Base-by-base conservation (phyloP, 257 asterid species). In the Henckelia pumila region DNA sequence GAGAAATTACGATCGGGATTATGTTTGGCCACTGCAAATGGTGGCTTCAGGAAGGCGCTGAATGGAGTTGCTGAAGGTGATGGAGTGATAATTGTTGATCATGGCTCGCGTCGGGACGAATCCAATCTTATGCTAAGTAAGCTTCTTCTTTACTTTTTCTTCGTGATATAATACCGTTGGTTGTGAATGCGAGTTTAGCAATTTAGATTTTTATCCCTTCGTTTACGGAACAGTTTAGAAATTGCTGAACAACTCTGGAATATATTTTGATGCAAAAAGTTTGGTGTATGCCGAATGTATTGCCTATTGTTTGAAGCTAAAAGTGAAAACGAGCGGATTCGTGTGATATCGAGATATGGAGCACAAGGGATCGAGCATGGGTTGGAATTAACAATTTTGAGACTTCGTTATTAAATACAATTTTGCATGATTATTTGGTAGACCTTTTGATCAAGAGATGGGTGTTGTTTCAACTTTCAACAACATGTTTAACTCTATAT, bases 51-150 rank as follows among this genome's bases (percentile, higher is more conserved):
- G 81, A 82, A 76, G 73, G 76, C 75, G 67, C 63, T 63, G 2
- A 70, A 71, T 14, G 80, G 87, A 47, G 84, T 88, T 60, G 85
- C 71, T 37, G 89, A 71, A 61, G 82, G 87, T 3, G 99, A 88
- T 44, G 99, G 89, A 6, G 81, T 94, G 67, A 81, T 94, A 71
- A 88, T 94, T 67, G 99, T 94, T 23, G 99, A 94, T 80, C 99
- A 94, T 64, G 99, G 99, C 0, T 94, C 99, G 16, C 96, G 97
- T 11, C 92, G 97, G 21, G 79, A 76, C 23, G 96, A 91, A 75
- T 88, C 97, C 71, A 93, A 93, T 77, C 88, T 90, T 59, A 82
- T 90, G 97, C 89, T 93, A 24, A 85, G 99, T 90, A 79, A 86
- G 95, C 28, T 33, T 14, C 52, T 40, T 40, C 52, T 40, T 40